Base-by-base conservation (phyloP, 23 red algal genomes). In the Cyanidioschyzon merolae region DNA sequence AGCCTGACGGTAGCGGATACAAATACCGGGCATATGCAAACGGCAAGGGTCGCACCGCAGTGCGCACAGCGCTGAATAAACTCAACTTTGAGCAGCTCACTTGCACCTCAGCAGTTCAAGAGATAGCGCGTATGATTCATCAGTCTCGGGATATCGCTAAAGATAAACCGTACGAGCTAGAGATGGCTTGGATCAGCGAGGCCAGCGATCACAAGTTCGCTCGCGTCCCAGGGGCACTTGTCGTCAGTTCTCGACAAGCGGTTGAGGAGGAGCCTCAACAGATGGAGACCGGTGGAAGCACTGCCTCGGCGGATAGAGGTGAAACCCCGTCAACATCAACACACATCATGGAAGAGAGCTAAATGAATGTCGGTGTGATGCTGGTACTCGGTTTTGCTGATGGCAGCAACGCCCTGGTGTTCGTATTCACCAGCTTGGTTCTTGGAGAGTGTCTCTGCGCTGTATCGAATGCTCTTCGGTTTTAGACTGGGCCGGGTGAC, bases 81-180 rank as follows among this genome's bases (percentile, higher is more conserved):
- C 71, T 98, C 38, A 58, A 83, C 34, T 83, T 91, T 40, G 74
- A 59, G 18, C 54, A 90, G 27, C 41, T 80, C 35, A 89, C 84
- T 71, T 76, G 87, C 45, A n/a, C 59, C 2, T 68, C 90, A 57
- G 94, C 88, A 26, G 54, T 98, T 25, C 86, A 84, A 12, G 88
- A 91, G 50, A 58, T 98, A 17, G 88, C 94, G 18, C 85, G 76
- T 40, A 88, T 92, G 63, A 76, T 98, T 36, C 83, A 90, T 34
- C 76, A 51, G 24, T 79, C 86, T 0, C 94, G 88, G 71, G 94
- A 98, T 83, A 86, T 89, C 37, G 68, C 76, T 30, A 98, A 91
- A 77, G 94, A 98, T 58, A 98, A 98, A 80, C 84, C 85, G 34
- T 89, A 89, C 77, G 94, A 98, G 79, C 68, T 98, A n/a, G 94